These are phyloP conservation scores for Spathaspora hagerdaliae DNA, from an alignment of 805 yeast genomes.

Conservation along the genomic window DNA sequence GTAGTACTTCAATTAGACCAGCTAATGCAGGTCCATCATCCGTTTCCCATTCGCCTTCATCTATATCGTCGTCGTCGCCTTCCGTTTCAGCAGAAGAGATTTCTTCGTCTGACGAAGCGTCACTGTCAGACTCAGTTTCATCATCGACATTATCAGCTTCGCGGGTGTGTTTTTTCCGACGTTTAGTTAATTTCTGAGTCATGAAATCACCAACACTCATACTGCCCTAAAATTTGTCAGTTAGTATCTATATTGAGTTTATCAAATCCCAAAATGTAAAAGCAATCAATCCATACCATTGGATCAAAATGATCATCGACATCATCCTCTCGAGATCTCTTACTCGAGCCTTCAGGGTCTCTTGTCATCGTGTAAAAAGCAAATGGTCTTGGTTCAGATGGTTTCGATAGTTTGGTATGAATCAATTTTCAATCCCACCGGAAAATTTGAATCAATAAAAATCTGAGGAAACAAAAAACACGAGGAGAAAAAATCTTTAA, in stretches of 20 bases:
- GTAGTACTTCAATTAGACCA: constrained; percentile 65
- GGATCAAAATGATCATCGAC: not conserved
- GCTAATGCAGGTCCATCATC: constrained; percentile 36
- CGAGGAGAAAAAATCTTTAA: too few species aligned
- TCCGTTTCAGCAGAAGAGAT: constrained; percentile 11
- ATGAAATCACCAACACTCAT: not conserved
- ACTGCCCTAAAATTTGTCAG: not conserved
- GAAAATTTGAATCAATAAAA: too few species aligned
- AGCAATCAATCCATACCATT: not conserved
- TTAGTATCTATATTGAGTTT: not conserved
- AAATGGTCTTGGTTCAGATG: too few species aligned
- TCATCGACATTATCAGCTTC: not conserved
- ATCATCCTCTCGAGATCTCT: not conserved
- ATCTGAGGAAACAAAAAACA: too few species aligned
- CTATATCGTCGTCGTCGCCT: constrained; percentile 8
- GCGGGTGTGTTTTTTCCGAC: constrained; percentile 2
- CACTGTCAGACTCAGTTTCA: not conserved
- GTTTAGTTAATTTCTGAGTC: not conserved
- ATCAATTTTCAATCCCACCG: too few species aligned
- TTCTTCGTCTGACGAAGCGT: not conserved
- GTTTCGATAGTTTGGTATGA: too few species aligned
- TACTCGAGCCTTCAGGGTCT: not conserved
- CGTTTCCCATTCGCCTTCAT: constrained; percentile 1
- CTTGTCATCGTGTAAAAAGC: too few species aligned
- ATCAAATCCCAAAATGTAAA: too few species aligned